Base-by-base conservation (phyloP, 345 rosid species). In the Populus davidiana region DNA sequence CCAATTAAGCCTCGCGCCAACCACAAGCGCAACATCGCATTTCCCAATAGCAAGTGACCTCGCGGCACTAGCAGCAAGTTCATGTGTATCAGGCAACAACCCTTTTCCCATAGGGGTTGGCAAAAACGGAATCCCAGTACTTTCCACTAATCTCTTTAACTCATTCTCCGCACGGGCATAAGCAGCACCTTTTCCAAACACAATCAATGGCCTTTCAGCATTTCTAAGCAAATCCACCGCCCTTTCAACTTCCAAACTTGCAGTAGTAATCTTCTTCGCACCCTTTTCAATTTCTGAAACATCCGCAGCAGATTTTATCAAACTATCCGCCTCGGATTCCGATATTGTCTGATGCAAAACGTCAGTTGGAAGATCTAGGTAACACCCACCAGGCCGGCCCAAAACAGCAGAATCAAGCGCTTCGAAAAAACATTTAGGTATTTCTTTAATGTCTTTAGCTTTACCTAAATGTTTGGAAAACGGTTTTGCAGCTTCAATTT, bases 71-170 rank as follows among this genome's bases (percentile, higher is more conserved):
- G 98, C 97, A 0, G 97, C 96, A 21, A 96, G 88, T 74, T 88
- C 91, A 79, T 96, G 99, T 2, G 91, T 83, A 80, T 96, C 99
- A 12, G 96, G 90, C 83, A 96, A 81, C 86, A 96, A 74, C n/a
- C 99, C 99, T 86, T 96, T 96, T 38, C 99, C 99, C 99, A 93
- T 93, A 2, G 99, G 98, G 29, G 99, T 93, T 1, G 99, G 98
- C 81, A 93, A 80, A 81, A 96, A 96, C 0, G 99, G 99, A 56
- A 93, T 90, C 54, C 97, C 94, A 1, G 96, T 92, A 17, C 75
- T 79, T 64, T 92, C 95, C 49, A 96, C 91, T 7, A 93, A 80
- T 85, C 85, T 85, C 90, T 80, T 92, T 79, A 96, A 49, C 76
- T 92, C 95, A 62, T 80, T 83, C 86, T 96, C 98, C 0, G 96